phyloP scores from a whole-genome alignment of 106 monocot genomes.

The Allium sativum region DNA sequence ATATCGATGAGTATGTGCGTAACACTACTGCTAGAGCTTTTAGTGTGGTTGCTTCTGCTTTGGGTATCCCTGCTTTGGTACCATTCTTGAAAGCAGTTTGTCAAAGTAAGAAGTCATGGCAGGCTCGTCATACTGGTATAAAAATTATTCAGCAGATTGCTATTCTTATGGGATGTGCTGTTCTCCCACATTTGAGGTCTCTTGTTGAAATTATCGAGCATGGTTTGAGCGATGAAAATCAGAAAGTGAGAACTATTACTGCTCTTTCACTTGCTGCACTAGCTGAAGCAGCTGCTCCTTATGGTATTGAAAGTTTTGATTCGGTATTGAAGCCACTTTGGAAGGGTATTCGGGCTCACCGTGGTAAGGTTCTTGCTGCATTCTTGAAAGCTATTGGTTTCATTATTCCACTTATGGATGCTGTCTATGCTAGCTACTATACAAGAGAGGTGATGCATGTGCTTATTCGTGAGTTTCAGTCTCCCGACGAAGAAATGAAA shows the following conservation, averaged over 20 bases:
- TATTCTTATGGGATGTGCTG: slow-evolving; percentile 99
- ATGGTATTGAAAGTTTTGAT: slow-evolving; percentile 98
- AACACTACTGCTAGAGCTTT: slow-evolving; percentile 97
- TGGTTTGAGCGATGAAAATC: slow-evolving; percentile 91
- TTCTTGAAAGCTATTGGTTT: slow-evolving; percentile 96
- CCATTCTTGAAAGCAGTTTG: slow-evolving; percentile 97
- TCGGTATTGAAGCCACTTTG: slow-evolving; percentile 96
- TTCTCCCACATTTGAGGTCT: slow-evolving; percentile 85
- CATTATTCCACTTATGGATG: slow-evolving; percentile 98
- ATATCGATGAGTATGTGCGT: slow-evolving; percentile 95
- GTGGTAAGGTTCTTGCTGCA: slow-evolving; percentile 93
- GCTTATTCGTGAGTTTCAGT: slow-evolving; percentile 90
- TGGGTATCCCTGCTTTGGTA: slow-evolving; percentile 94
- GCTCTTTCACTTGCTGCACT: slow-evolving; percentile 94
- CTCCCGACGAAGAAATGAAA: slow-evolving; percentile 99
- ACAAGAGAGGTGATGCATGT: slow-evolving; percentile 90
- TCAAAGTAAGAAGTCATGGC: slow-evolving; percentile 99
- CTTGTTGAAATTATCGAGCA: slow-evolving; percentile 96
- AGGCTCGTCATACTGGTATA: slow-evolving; percentile 93
- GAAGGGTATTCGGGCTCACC: slow-evolving; percentile 95
- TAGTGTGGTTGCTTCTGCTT: slow-evolving; percentile 95
- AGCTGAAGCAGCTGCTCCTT: slow-evolving; percentile 92
- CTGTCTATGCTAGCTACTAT: slow-evolving; percentile 93
- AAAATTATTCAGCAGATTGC: slow-evolving; percentile 98
- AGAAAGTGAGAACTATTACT: slow-evolving; percentile 96